Base-by-base conservation (phyloP, 208 protist species). In the Trypanosoma rangeli region DNA sequence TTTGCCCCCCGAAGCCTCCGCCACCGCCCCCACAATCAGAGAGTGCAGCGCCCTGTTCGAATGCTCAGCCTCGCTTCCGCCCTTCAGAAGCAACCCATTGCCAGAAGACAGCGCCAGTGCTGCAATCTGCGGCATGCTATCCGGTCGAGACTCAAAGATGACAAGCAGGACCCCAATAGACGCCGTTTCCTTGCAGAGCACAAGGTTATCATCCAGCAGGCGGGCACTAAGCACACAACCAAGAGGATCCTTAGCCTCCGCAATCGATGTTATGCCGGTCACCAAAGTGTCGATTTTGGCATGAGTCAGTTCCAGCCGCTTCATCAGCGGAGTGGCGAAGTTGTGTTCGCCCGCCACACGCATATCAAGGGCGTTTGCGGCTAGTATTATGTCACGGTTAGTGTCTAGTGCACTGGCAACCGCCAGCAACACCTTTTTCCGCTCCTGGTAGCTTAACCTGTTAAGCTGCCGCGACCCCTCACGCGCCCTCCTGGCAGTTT, bases 141-240 rank as follows among this genome's bases (percentile, higher is more conserved):
- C 95, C 16, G 96, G 96, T 13, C 96, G 74, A 9, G 91, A 91
- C 79, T 98, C 96, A 68, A 98, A 98, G 37, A 98, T 95, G 53
- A 98, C 83, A 20, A 93, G 78, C 57, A 98, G 78, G 54, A 98
- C 95, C 20, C 96, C 96, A 42, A 98, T 92, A 18, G 96, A 89
- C 5, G 79, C 76, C 8, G 89, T 82, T 44, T 89, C 82, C 77
- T 93, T 82, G 59, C 87, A 65, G 52, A 98, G 75, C 35, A 89
- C 76, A 29, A 98, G 73, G 20, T 90, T 74, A 7, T 85, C 73
- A 68, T 82, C 82, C n/a, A 97, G 68, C 57, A 89, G 73, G 22
- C 73, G 76, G 37, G 74, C 70, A 49, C 64, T 74, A 8, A 92
- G 53, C 20, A 91, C 59, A 68, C 73, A 74, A 24, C 83, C 85